A percentile compares a stretch with the other conserved stretches of the same genome.
phyloP scores from a whole-genome alignment of 148 eudicot genomes.

The Heliamphora exappendiculata region DNA sequence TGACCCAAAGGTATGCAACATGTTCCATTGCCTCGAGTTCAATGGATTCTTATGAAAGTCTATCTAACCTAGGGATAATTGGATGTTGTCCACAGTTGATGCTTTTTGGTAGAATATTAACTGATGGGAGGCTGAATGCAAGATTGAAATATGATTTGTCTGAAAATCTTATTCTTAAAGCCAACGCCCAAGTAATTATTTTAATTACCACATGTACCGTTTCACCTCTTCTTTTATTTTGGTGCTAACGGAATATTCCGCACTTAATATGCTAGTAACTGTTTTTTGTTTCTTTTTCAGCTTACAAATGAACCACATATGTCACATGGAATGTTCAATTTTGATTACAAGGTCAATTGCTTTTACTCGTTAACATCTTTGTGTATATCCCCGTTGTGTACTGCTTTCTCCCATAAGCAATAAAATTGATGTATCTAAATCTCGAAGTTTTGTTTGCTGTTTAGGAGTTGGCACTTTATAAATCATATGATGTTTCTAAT shows the following conservation, averaged over 20 bases:
- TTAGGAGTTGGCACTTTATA: not conserved
- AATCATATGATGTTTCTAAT: not conserved
- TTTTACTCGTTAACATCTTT: not conserved
- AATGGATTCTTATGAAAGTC: not conserved
- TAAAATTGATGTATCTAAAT: not conserved
- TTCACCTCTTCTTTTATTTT: not conserved
- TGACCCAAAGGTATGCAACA: conserved; percentile 57
- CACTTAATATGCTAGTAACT: not conserved
- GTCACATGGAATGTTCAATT: conserved; percentile 69
- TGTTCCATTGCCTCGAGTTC: not conserved
- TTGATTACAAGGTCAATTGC: conserved; percentile 66
- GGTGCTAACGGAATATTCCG: not conserved
- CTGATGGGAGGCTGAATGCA: conserved; percentile 80
- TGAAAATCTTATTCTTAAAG: conserved; percentile 69
- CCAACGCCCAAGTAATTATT: conserved; percentile 54
- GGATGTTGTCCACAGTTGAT: conserved; percentile 40
- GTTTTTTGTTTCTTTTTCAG: conserved; percentile 34
- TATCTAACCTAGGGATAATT: not conserved
- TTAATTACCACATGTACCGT: not conserved
- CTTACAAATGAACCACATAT: conserved; percentile 74
- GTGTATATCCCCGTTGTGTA: not conserved
- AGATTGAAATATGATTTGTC: conserved; percentile 73
- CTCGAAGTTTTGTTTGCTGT: not conserved
- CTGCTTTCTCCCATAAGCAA: not conserved
- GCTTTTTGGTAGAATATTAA: conserved; percentile 78